phyloP scores from a whole-genome alignment of 768 basidiomycete species.

The Terana coerulea region DNA sequence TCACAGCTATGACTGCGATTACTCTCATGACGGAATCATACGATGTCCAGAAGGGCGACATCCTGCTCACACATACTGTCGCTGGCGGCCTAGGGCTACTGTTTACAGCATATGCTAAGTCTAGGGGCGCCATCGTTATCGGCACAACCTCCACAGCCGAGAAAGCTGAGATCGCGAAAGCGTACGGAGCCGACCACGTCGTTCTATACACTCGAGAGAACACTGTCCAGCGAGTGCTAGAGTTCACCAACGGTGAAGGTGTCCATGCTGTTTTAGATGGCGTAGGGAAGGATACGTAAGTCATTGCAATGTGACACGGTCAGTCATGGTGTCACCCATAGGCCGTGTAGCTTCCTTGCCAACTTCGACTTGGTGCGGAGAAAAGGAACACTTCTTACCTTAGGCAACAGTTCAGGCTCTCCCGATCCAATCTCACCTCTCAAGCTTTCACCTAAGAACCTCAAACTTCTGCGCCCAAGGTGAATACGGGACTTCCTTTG shows the following conservation, averaged over 20 bases:
- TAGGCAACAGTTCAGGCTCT: conserved; percentile 87
- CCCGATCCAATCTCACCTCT: conserved; percentile 71
- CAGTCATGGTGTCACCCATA: background rate
- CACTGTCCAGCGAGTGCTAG: conserved; percentile 66
- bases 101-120: conserved; percentile 64
- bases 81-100: conserved; percentile 84
- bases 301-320: conserved; percentile 15
- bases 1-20: conserved; percentile 58
- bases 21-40: conserved; percentile 84
- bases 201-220: conserved; percentile 77
- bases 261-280: conserved; percentile 91
- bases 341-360: conserved; percentile 56
- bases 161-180: conserved; percentile 78
- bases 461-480: conserved; percentile 54
- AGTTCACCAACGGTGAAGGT: conserved; percentile 74
- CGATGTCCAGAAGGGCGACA: conserved; percentile 74
- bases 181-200: conserved; percentile 82
- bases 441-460: conserved; percentile 74
- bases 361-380: conserved; percentile 76
- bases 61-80: conserved; percentile 83
- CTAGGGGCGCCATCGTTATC: conserved; percentile 83
- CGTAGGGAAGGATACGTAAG: conserved; percentile 94
- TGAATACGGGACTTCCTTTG: no score
- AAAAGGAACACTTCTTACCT: conserved; percentile 83
- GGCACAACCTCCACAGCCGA: conserved; percentile 85